A percentile compares a stretch with the other conserved stretches of the same genome.
Conservation (phyloP, 495 filamentous ascomycete species). For the Zalerion maritima region DNA sequence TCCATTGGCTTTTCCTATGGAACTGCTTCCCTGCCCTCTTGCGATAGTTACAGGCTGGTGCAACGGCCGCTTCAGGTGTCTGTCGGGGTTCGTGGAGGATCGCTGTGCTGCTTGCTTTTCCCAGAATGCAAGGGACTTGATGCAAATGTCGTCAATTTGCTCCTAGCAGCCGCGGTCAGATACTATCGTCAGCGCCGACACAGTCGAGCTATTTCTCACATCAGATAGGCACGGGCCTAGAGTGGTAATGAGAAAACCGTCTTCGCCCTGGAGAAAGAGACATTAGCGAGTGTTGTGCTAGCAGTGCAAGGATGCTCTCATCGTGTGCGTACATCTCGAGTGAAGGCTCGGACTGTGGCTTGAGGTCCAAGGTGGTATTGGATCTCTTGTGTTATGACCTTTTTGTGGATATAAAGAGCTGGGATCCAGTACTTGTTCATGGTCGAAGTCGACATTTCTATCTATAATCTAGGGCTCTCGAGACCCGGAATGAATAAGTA, state of each 20-base stretch:
- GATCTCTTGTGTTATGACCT: slow-evolving; percentile 40
- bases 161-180: slow-evolving; percentile 27
- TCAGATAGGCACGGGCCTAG: slow-evolving; percentile 38
- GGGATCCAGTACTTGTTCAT: slow-evolving; percentile 45
- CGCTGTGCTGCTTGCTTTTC: slow-evolving; percentile 40
- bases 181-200: slow-evolving; percentile 5
- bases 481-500: too few species aligned
- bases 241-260: slow-evolving; percentile 42
- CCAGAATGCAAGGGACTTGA: slow-evolving; percentile 40
- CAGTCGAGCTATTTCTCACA: slow-evolving; percentile 21
- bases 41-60: slow-evolving; percentile 37
- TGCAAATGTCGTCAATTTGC: slow-evolving; percentile 43
- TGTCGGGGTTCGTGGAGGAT: slow-evolving; percentile 29
- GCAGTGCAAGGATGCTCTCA: slow-evolving; percentile 4
- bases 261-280: slow-evolving; percentile 36
- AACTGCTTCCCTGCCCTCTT: slow-evolving; percentile 7
- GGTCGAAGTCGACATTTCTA: slow-evolving; percentile 24
- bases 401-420: slow-evolving; percentile 40
- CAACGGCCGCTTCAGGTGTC: slow-evolving; percentile 37
- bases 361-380: slow-evolving; percentile 41
- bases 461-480: too few species aligned
- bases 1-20: slow-evolving; percentile 13
- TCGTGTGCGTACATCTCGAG: slow-evolving; percentile 30
- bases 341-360: slow-evolving; percentile 38
- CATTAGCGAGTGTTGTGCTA: slow-evolving; percentile 15